A percentile compares a stretch with the other conserved stretches of the same genome.
Conservation (phyloP, 2,329 filamentous ascomycete genomes). For the Aspergillus ustus region DNA sequence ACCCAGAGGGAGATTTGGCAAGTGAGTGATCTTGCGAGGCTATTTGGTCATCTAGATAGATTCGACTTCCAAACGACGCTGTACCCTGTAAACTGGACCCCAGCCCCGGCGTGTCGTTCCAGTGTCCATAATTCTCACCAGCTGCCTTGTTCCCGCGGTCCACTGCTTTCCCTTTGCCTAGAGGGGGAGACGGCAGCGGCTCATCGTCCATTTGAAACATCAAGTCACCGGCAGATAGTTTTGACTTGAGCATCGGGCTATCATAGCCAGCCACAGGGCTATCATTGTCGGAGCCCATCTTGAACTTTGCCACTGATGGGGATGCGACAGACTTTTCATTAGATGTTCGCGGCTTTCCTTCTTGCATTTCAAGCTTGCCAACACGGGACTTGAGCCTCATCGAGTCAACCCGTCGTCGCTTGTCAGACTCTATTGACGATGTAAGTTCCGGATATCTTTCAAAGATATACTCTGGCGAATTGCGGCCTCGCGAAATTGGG, state of each 20-base stretch:
- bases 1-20: conserved; percentile 32
- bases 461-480: conserved; percentile 61
- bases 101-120: conserved; percentile 31
- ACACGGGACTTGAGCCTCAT: conserved; percentile 70
- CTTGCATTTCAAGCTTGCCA: conserved; percentile 69
- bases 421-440: conserved; percentile 45
- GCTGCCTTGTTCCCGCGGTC: conserved; percentile 27
- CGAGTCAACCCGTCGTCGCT: conserved; percentile 71
- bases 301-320: conserved; percentile 49
- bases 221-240: conserved; percentile 72
- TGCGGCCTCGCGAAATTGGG: conserved; percentile 76
- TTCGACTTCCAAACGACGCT: conserved; percentile 31
- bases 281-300: conserved; percentile 47
- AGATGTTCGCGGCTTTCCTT: conserved; percentile 64
- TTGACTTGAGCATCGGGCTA: conserved; percentile 71
- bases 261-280: conserved; percentile 53
- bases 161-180: conserved; percentile 36
- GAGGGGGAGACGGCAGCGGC: conserved; percentile 30
- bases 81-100: conserved; percentile 33
- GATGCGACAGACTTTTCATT: conserved; percentile 66
- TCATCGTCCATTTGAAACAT: conserved; percentile 97
- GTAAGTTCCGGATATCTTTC: conserved; percentile 53
- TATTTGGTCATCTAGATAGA: conserved; percentile 37
- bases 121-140: conserved; percentile 27
- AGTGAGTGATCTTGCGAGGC: conserved; percentile 27